Percentiles rank a stretch among this genome's conserved stretches.
phyloP scores from a whole-genome alignment of 345 rosid genomes.

The Syzygium aromaticum region DNA sequence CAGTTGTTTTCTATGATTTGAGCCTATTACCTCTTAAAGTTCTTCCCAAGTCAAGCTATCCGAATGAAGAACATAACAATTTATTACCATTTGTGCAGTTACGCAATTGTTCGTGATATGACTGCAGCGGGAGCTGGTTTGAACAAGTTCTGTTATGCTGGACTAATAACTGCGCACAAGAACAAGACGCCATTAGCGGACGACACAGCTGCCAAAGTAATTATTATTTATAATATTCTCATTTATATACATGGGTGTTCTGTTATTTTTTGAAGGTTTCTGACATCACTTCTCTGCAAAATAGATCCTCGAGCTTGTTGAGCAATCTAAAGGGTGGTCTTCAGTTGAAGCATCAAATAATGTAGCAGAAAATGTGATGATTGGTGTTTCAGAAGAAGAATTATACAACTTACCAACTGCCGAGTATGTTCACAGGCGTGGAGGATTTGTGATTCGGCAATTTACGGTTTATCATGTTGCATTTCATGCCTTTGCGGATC shows the following conservation, averaged over 20 bases:
- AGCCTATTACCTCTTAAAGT: neutral
- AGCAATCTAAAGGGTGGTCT: slow-evolving; percentile 89
- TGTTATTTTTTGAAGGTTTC: neutral
- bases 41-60: neutral
- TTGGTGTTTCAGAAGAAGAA: slow-evolving; percentile 79
- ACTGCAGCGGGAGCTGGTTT: slow-evolving; percentile 92
- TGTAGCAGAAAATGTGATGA: slow-evolving; percentile 65
- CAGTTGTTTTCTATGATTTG: neutral
- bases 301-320: slow-evolving; percentile 79
- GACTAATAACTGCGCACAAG: slow-evolving; percentile 74
- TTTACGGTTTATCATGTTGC: slow-evolving; percentile 81
- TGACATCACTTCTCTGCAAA: slow-evolving; percentile 10
- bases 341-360: slow-evolving; percentile 47
- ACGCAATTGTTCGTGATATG: slow-evolving; percentile 93
- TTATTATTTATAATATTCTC: neutral
- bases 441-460: slow-evolving; percentile 50
- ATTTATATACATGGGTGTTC: neutral
- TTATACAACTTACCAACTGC: slow-evolving; percentile 82
- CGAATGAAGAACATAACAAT: neutral
- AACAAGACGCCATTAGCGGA: slow-evolving; percentile 62
- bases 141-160: slow-evolving; percentile 96
- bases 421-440: slow-evolving; percentile 49
- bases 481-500: slow-evolving; percentile 75
- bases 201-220: slow-evolving; percentile 60
- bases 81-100: slow-evolving; percentile 26